Evolutionary conservation across 2,329 filamentous ascomycete genomes (phyloP).

Genomic region (Monilinia laxa): DNA sequence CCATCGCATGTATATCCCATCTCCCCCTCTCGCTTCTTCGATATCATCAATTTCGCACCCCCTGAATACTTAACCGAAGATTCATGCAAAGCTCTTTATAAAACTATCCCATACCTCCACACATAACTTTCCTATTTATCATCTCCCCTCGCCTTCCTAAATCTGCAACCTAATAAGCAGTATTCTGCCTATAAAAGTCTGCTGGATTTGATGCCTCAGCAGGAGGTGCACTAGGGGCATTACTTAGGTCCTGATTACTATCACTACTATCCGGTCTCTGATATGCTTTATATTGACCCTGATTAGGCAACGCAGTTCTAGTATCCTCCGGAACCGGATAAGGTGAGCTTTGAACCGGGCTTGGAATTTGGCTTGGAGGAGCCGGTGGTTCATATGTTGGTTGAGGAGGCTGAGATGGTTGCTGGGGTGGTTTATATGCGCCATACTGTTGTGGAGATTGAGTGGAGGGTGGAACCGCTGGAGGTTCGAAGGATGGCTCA

Average conservation of each 20-base stretch:
- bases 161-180: slow-evolving; percentile 36
- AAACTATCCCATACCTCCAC: not conserved
- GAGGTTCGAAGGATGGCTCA: not conserved
- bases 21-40: too few relatives aligned
- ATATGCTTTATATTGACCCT: slow-evolving; percentile 59
- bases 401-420: slow-evolving; percentile 29
- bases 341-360: slow-evolving; percentile 30
- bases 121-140: not conserved
- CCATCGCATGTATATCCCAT: not conserved
- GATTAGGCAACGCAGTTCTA: slow-evolving; percentile 51
- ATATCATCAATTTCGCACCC: not conserved
- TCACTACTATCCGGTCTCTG: slow-evolving; percentile 35
- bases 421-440: slow-evolving; percentile 36
- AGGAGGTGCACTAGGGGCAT: slow-evolving; percentile 49
- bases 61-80: not conserved
- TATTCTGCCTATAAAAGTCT: slow-evolving; percentile 56
- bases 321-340: slow-evolving; percentile 45
- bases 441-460: slow-evolving; percentile 38
- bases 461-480: slow-evolving; percentile 28
- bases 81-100: not conserved
- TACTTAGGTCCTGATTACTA: slow-evolving; percentile 29
- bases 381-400: slow-evolving; percentile 37
- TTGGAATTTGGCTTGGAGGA: slow-evolving; percentile 35
- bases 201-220: slow-evolving; percentile 36
- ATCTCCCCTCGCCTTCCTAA: not conserved